A percentile compares a stretch with the other conserved stretches of the same genome.
Conservation (phyloP, 371 early-diverging fungal species). For the Mucor ambiguus region DNA sequence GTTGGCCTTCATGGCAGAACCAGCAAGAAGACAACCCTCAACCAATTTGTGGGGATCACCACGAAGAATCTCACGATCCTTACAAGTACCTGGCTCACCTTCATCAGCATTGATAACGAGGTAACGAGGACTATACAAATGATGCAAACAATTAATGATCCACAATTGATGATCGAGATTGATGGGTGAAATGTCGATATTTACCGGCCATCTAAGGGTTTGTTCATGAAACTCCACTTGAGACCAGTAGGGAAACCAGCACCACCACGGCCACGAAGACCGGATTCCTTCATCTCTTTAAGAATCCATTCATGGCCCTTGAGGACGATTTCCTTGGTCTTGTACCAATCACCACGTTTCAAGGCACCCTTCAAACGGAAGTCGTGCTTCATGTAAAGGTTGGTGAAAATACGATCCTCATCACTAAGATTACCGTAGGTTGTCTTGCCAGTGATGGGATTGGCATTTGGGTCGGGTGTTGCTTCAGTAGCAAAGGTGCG, state of each 20-base stretch:
- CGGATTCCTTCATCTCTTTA: conserved; percentile 95
- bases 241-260: conserved; percentile 98
- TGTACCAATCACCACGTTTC: conserved; percentile 98
- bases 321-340: conserved; percentile 95
- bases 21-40: conserved; percentile 96
- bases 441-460: conserved; percentile 53
- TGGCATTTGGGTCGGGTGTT: conserved; percentile 50
- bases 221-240: conserved; percentile 99
- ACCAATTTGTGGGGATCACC: conserved; percentile 98
- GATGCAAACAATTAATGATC: not conserved
- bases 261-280: conserved; percentile 97
- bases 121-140: conserved; percentile 77
- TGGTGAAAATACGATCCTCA: conserved; percentile 97
- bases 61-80: conserved; percentile 98
- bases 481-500: conserved; percentile 53
- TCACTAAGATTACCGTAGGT: conserved; percentile 82
- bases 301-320: conserved; percentile 98
- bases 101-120: conserved; percentile 98
- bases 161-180: not conserved
- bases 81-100: conserved; percentile 99
- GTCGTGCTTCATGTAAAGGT: conserved; percentile 93
- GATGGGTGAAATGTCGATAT: not conserved
- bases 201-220: conserved; percentile 83
- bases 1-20: conserved; percentile 96
- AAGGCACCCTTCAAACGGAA: conserved; percentile 86